Base-by-base conservation (phyloP, 2,329 filamentous ascomycete genomes). In the Didymella pomorum region DNA sequence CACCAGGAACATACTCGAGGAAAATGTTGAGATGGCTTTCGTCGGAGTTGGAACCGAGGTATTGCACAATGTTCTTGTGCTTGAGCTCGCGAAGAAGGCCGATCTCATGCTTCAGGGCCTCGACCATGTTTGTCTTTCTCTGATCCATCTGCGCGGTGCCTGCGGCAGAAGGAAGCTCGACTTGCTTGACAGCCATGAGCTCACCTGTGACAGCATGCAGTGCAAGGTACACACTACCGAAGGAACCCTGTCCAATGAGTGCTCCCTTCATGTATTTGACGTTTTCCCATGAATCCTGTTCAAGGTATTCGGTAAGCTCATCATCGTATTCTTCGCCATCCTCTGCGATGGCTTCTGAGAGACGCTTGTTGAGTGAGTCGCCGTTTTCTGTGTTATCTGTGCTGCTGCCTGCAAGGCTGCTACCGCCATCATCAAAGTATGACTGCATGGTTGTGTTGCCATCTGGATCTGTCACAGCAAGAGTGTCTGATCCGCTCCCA, bases 211-310 rank as follows among this genome's bases (percentile, higher is more conserved):
- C 90, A 49, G 95, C 92, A 76, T 99, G 95, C 29, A 99, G 84
- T 25, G 95, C 95, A 47, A 99, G 85, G 79, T 96, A 99, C 52
- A 99, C 95, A 68, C 89, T 93, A 71, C 95, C 95, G 72, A 99
- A 99, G 4, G 93, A 97, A 63, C 95, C 95, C 78, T 97, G 93
- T 29, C 95, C 95, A 66, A 99, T 99, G 63, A 98, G 83, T 29
- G 94, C 93, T 72, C 95, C 95, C 82, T 98, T 97, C 93, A 99
- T 98, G 91, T 96, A 99, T 78, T 97, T 96, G 80, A 94, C 91
- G 63, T 97, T 93, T 65, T 96, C 93, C 88, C 95, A 98, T 9
- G 92, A 96, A 73, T 97, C 92, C 64, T 92, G 92, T 31, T 92
- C 88, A 39, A 98, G 83, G 82, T 97, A 97, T 72, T 93, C 93